Percentiles rank a stretch among this genome's conserved stretches.
Evolutionary conservation across 345 rosid genomes (phyloP).

Genomic region (Syzygium jambos): DNA sequence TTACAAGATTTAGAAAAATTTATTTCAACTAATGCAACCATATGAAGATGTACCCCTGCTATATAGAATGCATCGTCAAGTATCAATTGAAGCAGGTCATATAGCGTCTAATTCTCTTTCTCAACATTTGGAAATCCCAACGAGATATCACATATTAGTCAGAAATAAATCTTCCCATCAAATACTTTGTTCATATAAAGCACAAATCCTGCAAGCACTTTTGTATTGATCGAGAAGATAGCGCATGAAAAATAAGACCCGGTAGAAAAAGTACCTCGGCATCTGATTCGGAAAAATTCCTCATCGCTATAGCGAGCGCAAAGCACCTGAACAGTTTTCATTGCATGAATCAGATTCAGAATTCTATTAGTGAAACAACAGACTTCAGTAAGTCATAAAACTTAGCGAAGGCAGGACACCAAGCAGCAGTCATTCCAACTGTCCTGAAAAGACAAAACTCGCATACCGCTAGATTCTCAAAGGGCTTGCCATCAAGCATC

Average conservation of each 20-base stretch:
- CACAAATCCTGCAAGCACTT: not conserved
- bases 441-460: not conserved
- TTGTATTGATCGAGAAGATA: not conserved
- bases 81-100: not conserved
- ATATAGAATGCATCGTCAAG: not conserved
- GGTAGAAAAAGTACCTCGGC: conserved; percentile 38
- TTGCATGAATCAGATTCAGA: not conserved
- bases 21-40: not conserved
- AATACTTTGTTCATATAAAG: not conserved
- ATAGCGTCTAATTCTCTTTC: not conserved
- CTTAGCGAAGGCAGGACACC: not conserved
- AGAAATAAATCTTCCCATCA: not conserved
- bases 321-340: conserved; percentile 40
- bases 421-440: not conserved
- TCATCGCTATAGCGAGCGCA: conserved; percentile 75
- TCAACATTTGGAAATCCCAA: not conserved
- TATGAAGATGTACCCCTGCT: not conserved
- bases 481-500: conserved; percentile 63
- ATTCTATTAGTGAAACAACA: not conserved
- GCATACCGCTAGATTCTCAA: conserved; percentile 52
- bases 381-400: not conserved
- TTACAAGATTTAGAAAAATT: not conserved
- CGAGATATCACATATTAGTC: not conserved
- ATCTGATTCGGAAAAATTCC: conserved; percentile 65
- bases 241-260: not conserved